A percentile compares a stretch with the other conserved stretches of the same genome.
phyloP scores from a whole-genome alignment of 768 basidiomycete species.

The Pleurotus platypus region DNA sequence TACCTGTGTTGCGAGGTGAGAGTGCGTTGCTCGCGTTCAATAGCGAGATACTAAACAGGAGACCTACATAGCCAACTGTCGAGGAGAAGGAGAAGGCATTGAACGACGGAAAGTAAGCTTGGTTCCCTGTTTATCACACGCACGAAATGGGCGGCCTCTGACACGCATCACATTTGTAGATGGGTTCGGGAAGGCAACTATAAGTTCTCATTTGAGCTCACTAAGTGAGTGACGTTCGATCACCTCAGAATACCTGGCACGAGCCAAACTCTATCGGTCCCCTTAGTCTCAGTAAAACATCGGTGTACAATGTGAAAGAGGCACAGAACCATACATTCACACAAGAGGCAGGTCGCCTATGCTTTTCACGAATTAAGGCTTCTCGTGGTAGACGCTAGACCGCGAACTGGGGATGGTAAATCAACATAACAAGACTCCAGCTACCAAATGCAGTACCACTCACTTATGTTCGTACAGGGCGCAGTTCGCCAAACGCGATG shows the following conservation, averaged over 20 bases:
- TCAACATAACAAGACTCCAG: not conserved
- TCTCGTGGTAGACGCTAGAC: constrained; percentile 38
- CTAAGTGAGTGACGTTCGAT: constrained; percentile 40
- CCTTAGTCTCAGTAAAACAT: constrained; percentile 38
- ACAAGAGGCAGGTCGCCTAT: constrained; percentile 38
- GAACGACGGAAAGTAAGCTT: constrained; percentile 50
- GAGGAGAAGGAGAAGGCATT: constrained; percentile 70
- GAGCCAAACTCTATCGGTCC: too few relatives aligned
- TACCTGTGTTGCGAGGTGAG: constrained; percentile 82
- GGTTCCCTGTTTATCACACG: too few relatives aligned
- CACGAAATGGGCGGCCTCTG: not conserved
- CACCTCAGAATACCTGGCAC: too few relatives aligned
- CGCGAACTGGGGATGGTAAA: constrained; percentile 85
- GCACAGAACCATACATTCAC: constrained; percentile 82
- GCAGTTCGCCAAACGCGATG: constrained; percentile 75
- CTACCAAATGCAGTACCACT: too few relatives aligned
- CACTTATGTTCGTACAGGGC: constrained; percentile 41
- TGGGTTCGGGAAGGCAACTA: constrained; percentile 86
- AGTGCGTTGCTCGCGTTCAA: not conserved
- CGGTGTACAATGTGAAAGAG: constrained; percentile 65
- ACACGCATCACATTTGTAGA: constrained; percentile 29
- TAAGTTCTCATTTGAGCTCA: constrained; percentile 82
- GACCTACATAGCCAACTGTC: constrained; percentile 55
- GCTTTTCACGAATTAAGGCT: not conserved
- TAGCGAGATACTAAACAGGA: not conserved